A percentile compares a stretch with the other conserved stretches of the same genome.
Conservation (phyloP, 495 filamentous ascomycete genomes). For the Penicillium nucicola region DNA sequence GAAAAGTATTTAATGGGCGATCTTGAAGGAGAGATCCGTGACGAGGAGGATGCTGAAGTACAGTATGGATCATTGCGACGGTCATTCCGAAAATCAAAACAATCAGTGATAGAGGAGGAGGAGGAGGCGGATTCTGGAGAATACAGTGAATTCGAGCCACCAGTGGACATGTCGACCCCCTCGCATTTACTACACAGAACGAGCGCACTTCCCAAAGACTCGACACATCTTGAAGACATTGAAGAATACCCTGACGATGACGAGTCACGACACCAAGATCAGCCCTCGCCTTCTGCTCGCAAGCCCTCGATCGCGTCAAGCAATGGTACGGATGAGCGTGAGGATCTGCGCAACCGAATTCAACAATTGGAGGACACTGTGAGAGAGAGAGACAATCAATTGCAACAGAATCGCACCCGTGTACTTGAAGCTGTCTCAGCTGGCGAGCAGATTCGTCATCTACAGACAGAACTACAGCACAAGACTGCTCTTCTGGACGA, state of each 20-base stretch:
- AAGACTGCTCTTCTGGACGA: conserved; percentile 33
- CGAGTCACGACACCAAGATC: conserved; percentile 7
- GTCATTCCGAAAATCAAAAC: conserved; percentile 17
- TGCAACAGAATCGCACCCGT: conserved; percentile 30
- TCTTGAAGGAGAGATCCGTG: conserved; percentile 7
- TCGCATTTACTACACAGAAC: conserved; percentile 40
- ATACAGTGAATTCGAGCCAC: conserved; percentile 46
- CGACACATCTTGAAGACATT: conserved; percentile 41
- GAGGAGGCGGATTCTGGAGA: conserved; percentile 35
- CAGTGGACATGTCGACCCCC: conserved; percentile 48
- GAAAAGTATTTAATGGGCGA: conserved; percentile 48
- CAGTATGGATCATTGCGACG: conserved; percentile 12
- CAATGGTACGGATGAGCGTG: conserved; percentile 16
- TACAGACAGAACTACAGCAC: conserved; percentile 36
- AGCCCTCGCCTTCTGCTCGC: conserved; percentile 29
- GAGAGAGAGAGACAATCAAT: conserved; percentile 37
- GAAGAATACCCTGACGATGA: conserved; percentile 38
- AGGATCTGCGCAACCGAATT: conserved; percentile 35
- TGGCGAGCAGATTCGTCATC: conserved; percentile 37
- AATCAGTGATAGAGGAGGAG: conserved; percentile 36
- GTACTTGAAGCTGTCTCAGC: conserved; percentile 39
- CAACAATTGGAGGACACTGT: conserved; percentile 31
- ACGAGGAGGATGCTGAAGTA: conserved; percentile 14
- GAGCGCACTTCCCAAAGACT: conserved; percentile 26
- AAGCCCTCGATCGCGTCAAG: conserved; percentile 19